These are phyloP conservation scores for Phytopythium helicoides DNA, from an alignment of 352 stramenopile genomes.

Conservation along the genomic window DNA sequence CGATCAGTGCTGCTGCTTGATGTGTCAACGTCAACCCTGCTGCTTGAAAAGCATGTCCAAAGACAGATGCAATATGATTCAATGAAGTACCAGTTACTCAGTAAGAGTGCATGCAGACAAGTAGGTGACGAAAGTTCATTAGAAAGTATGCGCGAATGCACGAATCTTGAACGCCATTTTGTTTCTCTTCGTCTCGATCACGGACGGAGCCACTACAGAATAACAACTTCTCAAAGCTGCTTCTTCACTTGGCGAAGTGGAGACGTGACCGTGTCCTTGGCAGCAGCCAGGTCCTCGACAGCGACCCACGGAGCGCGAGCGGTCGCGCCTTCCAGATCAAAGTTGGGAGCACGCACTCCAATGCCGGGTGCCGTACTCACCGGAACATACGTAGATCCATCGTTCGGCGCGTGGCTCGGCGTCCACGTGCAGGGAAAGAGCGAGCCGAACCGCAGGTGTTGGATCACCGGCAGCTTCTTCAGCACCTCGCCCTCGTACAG, in stretches of 20 bases:
- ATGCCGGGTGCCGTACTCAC: constrained; percentile 57
- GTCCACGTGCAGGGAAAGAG: constrained; percentile 88
- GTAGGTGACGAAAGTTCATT: not conserved
- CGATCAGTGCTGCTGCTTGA: constrained; percentile 6
- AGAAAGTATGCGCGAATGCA: not conserved
- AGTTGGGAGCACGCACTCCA: constrained; percentile 64
- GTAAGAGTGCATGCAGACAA: no score
- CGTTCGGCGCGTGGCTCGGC: constrained; percentile 46
- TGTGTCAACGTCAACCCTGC: no score
- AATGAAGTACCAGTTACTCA: no score
- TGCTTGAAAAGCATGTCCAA: no score
- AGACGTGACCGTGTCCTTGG: constrained; percentile 52
- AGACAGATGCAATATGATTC: not conserved
- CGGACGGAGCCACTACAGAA: not conserved
- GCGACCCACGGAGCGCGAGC: constrained; percentile 67
- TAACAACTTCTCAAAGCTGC: constrained; percentile 5
- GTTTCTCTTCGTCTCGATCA: no score
- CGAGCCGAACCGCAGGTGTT: constrained; percentile 97
- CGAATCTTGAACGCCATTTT: no score
- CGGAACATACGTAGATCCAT: constrained; percentile 50
- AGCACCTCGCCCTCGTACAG: constrained; percentile 96
- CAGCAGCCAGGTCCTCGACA: constrained; percentile 45
- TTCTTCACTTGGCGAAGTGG: constrained; percentile 31
- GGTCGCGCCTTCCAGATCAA: constrained; percentile 56
- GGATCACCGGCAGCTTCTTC: constrained; percentile 97